Evolutionary conservation across 2,329 filamentous ascomycete species (phyloP), one percentile per base, ranked within the genome.

Genomic region (Fusarium sp.): DNA sequence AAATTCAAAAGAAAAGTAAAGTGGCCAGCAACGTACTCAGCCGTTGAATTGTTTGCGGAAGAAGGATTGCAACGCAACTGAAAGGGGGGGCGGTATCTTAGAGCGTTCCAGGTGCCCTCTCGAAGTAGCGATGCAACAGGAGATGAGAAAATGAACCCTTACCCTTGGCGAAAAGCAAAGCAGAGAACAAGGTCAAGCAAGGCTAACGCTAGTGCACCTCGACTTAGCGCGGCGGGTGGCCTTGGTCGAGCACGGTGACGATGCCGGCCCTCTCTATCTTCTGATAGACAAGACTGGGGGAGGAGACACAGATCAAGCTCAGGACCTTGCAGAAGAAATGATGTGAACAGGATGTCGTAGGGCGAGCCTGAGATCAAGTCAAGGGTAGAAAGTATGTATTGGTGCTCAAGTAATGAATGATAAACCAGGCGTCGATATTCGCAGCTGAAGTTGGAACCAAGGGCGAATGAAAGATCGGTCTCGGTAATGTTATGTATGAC

Each of bases 131-230:
- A 73, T 50, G 60, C 56, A 55, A 55, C 68, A 62, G 61, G 70
- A 67, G 66, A 62, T 63, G 70, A 62, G 65, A 43, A 71, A 71
- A 68, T 74, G 70, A 73, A 73, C 66, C 70, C 54, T 60, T 65
- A 65, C 67, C 69, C 65, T 72, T 73, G 56, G 61, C 49, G 68
- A 74, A 73, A 73, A 73, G 70, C 65, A 74, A 73, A 71, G 54
- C 59, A 54, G 45, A 54, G 65, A 56, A 49, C 71, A 67, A 70
- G 68, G 60, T 48, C 71, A 56, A 53, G 47, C 63, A 65, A 58
- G 63, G 71, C 57, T 57, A 53, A 67, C n/a, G 64, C 56, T 71
- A 64, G 62, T 51, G 70, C 61, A 47, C 59, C 58, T 66, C 61
- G 54, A 56, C 64, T 73, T 73, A 73, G 71, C 71, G 71, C 51